Evolutionary conservation across 2,329 filamentous ascomycete species (phyloP), one percentile per base, ranked within the genome.

Genomic region (Hymenoscyphus infarciens): DNA sequence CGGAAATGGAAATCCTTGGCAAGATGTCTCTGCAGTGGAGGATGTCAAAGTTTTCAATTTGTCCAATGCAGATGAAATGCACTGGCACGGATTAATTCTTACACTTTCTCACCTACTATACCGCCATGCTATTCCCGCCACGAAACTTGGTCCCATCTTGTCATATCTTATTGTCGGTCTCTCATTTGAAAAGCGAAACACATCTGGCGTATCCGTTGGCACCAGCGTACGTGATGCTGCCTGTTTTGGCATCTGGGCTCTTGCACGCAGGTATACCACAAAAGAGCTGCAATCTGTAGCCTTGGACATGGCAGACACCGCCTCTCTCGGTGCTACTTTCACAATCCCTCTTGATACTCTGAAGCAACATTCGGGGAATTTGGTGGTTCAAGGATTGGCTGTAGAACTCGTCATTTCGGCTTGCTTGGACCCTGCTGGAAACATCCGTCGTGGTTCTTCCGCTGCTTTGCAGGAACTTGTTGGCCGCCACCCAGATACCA

Each of bases 391-490:
- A 72, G 80, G 89, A 10, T 79, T 99, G 10, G 94, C 91, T 0
- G 89, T 88, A 0, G 89, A 96, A 70, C 81, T 99, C 15, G 84
- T 96, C 0, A 85, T 90, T 13, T 86, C 91, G 1, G 92, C 91
- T 5, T 95, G 89, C 66, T 81, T 97, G 6, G 95, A 99, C 72
- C 88, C 94, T 1, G 88, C 91, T 11, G 95, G 95, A 3, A 99
- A 99, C 69, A 97, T 99, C 69, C 84, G 95, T 59, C 86, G 95
- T 68, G 95, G 94, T 3, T 89, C 94, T 33, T 98, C 95, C 29
- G 95, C 95, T 53, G 95, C 95, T 1, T 78, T 99, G 42, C 95
- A 99, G 73, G 95, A 99, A 74, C 82, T 99, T 15, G 89, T 98
- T 63, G 95, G 95, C 11, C 87, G 95, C 10, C 94, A 99, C 76